phyloP scores from a whole-genome alignment of 768 basidiomycete genomes.

The Naganishia antarctica region DNA sequence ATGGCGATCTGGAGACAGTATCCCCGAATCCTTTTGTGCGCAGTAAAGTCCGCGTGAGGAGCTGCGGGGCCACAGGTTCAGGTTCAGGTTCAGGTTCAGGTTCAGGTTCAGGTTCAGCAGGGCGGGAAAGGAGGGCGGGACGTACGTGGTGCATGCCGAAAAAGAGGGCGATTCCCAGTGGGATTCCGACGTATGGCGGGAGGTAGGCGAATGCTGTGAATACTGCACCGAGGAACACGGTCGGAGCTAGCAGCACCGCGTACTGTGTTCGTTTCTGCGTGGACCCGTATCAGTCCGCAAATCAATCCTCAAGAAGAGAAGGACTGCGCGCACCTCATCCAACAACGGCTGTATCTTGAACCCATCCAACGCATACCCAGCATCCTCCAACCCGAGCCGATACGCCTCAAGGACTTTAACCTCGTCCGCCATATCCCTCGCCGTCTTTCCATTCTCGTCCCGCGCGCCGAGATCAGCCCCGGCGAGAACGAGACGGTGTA shows the following conservation, averaged over 20 bases:
- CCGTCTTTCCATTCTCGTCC: slow-evolving; percentile 77
- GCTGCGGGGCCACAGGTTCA: slow-evolving; percentile 50
- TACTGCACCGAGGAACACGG: slow-evolving; percentile 71
- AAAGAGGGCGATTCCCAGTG: slow-evolving; percentile 78
- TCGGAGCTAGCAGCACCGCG: slow-evolving; percentile 71
- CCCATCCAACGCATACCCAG: slow-evolving; percentile 58
- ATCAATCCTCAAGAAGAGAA: neutral
- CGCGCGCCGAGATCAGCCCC: slow-evolving; percentile 76
- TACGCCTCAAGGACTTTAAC: slow-evolving; percentile 85
- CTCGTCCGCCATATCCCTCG: slow-evolving; percentile 90
- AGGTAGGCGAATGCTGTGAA: slow-evolving; percentile 76
- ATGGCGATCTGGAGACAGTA: slow-evolving; percentile 77
- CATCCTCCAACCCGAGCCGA: slow-evolving; percentile 81
- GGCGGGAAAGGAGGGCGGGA: slow-evolving; percentile 30
- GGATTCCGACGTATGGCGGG: slow-evolving; percentile 82
- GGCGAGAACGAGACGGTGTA: slow-evolving; percentile 75
- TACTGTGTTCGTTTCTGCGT: slow-evolving; percentile 72
- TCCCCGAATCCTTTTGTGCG: slow-evolving; percentile 78
- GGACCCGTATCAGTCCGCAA: neutral
- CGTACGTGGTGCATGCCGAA: slow-evolving; percentile 90
- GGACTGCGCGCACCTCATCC: slow-evolving; percentile 57
- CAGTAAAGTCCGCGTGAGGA: slow-evolving; percentile 77
- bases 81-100: neutral
- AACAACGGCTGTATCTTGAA: slow-evolving; percentile 63
- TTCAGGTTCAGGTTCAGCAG: neutral